These are phyloP conservation scores for Leccinum pachyderme DNA, from an alignment of 1,284 basidiomycete genomes.

Conservation along the genomic window DNA sequence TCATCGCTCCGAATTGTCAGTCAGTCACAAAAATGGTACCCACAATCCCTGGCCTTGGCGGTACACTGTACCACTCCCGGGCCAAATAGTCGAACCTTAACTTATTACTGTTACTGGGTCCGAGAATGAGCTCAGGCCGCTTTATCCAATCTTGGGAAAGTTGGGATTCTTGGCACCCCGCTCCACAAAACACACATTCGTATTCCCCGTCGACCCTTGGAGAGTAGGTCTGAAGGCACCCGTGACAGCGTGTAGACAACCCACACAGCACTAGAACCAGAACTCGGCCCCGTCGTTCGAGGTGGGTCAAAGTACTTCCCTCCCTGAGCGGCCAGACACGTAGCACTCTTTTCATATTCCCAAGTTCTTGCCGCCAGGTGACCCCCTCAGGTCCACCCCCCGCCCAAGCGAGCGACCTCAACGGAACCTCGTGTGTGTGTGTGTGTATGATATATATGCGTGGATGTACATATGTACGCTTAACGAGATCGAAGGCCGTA, in stretches of 20 bases:
- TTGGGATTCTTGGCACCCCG: neutral
- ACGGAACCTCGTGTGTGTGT: constrained; percentile 11
- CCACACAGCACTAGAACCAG: neutral
- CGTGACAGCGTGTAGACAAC: neutral
- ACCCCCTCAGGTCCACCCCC: neutral
- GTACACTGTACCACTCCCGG: neutral
- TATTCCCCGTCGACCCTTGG: neutral
- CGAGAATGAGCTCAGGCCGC: neutral
- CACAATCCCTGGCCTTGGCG: neutral
- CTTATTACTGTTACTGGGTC: neutral
- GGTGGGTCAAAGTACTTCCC: constrained; percentile 9
- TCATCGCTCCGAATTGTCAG: neutral
- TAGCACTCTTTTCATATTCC: no score
- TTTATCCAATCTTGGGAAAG: neutral
- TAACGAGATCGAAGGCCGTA: neutral
- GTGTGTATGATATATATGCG: no score
- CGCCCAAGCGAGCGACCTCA: constrained; percentile 8
- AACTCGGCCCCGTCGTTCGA: neutral
- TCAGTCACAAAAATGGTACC: neutral
- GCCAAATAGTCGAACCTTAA: neutral
- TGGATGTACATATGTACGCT: neutral
- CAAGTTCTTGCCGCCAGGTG: neutral
- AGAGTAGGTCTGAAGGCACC: neutral
- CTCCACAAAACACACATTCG: neutral
- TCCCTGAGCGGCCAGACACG: neutral